Evolutionary conservation across 2,329 filamentous ascomycete species (phyloP), one percentile per base, ranked within the genome.

Genomic region (Aspergillus aculeatus): DNA sequence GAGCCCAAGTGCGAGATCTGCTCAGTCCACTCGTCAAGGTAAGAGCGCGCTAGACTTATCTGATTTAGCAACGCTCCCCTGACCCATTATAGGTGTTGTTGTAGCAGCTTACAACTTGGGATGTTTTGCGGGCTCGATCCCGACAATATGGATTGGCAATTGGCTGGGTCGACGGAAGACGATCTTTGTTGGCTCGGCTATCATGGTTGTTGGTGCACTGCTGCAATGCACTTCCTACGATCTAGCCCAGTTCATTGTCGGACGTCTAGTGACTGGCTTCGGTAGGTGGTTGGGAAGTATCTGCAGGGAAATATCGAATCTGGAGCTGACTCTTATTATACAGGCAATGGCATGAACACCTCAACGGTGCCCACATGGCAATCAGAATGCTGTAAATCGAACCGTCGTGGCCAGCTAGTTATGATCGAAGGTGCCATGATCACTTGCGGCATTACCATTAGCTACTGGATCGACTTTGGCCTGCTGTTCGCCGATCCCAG

Each of bases 391-490:
- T 81, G 80, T 47, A 81, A 81, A 64, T 77, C 80, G 9, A 80
- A 84, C 62, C 75, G 76, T 48, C 76, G 81, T 60, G 81, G 81
- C 6, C 78, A 81, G 62, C 70, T 83, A 63, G 80, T 83, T 66
- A 83, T 83, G 79, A 76, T 83, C 14, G 81, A 83, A 69, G 81
- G 82, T 41, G 73, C 80, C 38, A 71, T 84, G 62, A 83, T 82
- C 57, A 81, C 81, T 16, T 80, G 79, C 56, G 81, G 81, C 62
- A 78, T 82, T 57, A 81, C 79, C 62, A 72, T 82, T 57, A 78
- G 75, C 57, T 80, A 82, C 73, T 81, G 81, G 81, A 73, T 82
- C 62, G 80, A 83, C 62, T 78, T 82, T 54, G 80, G 80, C 11
- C 80, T 84, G 58, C 81, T 81, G 7, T 84, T 83, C 69, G 69